Percentiles rank a stretch among this genome's conserved stretches.
phyloP scores from a whole-genome alignment of 306 rosid genomes.

The Elaeagnus macrophylla region DNA sequence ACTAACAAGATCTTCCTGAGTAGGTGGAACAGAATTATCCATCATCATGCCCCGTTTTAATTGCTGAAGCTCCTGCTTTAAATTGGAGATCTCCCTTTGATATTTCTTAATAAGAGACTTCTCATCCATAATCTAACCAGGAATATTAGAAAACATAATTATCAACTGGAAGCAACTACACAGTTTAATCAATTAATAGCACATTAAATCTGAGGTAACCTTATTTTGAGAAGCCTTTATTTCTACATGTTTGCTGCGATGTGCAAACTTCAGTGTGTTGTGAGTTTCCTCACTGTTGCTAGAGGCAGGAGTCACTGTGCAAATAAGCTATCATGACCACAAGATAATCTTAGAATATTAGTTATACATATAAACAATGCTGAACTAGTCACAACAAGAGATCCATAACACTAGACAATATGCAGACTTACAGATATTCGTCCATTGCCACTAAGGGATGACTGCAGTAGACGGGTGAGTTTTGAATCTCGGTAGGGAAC shows the following conservation, averaged over 20 bases:
- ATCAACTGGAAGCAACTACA: conserved; percentile 5
- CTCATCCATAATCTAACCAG: conserved; percentile 43
- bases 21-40: conserved; percentile 22
- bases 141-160: not conserved
- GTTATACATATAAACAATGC: not conserved
- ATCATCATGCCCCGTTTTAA: conserved; percentile 41
- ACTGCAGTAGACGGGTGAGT: conserved; percentile 55
- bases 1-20: conserved; percentile 47
- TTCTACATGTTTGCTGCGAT: conserved; percentile 52
- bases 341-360: conserved; percentile 14
- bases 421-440: conserved; percentile 39
- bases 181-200: conserved; percentile 1
- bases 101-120: conserved; percentile 54
- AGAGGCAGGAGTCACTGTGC: conserved; percentile 53
- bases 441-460: conserved; percentile 55
- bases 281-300: conserved; percentile 54
- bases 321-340: conserved; percentile 34
- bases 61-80: conserved; percentile 51
- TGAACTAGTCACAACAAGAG: conserved; percentile 1
- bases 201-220: conserved; percentile 18
- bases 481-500: conserved; percentile 55
- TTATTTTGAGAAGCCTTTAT: conserved; percentile 54
- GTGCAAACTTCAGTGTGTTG: conserved; percentile 51
- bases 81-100: conserved; percentile 49
- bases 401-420: conserved; percentile 1